Base-by-base conservation (phyloP, 148 eudicot species). In the Chenopodium berlandieri region DNA sequence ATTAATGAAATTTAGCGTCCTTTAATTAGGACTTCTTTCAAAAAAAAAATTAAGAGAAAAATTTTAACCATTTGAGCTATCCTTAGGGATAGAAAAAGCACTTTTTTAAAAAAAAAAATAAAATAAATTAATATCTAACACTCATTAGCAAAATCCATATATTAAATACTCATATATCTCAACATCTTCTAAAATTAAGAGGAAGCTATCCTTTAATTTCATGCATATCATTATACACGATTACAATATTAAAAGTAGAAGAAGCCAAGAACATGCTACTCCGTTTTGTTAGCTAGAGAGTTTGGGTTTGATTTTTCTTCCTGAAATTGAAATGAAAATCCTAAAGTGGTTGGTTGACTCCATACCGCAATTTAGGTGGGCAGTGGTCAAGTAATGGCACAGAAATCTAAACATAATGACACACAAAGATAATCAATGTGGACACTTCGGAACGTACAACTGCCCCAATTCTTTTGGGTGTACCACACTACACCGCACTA, bases 291-390 rank as follows among this genome's bases (percentile, higher is more conserved):
- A 30, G 58, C 44, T 16, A 27, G 44, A 40, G 9, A 71, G 75
- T 46, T 71, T 82, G 54, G 34, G 44, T 79, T 54, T 52, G 66
- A 79, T 47, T 78, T 73, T 50, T 50, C 75, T 73, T 83, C 73
- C 17, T 5, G 3, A 63, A 73, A 54, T 40, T 37, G 12, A 37
- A 32, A 62, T n/a, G 40, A 44, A 22, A 72, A 47, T 25, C 65
- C 76, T 5, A 40, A 79, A 77, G 81, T 84, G 48, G 86, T 76
- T 75, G 81, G 74, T 81, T 81, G 84, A 81, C 84, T 70, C 65
- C 75, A 80, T 13, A 75, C 74, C 65, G 68, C 84, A 77, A 46
- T 84, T 73, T 72, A 64, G 79, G 81, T 77, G 40, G 84, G 79
- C 76, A 75, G 64, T 44, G 4, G 80, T 56, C 77, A 68, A 75